A percentile compares a stretch with the other conserved stretches of the same genome.
These are phyloP conservation scores for Centaurea solstitialis DNA, from an alignment of 129 eudicot species.

Conservation along the genomic window DNA sequence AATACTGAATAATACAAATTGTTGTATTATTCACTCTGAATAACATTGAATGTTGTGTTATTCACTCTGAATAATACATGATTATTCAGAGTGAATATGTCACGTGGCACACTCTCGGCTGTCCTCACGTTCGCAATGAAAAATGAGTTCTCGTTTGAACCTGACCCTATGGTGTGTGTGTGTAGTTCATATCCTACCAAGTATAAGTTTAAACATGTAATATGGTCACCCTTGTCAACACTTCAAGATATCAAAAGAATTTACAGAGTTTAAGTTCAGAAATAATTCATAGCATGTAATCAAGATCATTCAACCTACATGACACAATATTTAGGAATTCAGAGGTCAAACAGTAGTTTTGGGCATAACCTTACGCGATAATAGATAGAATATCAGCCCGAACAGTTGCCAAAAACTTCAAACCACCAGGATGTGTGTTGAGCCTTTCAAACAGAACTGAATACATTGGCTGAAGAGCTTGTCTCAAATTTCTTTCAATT, in stretches of 20 bases:
- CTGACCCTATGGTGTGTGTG: too few relatives aligned
- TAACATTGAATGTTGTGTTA: too few relatives aligned
- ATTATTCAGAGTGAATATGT: too few relatives aligned
- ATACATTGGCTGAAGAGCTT: conserved; percentile 86
- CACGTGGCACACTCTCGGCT: too few relatives aligned
- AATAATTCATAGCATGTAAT: conserved; percentile 13
- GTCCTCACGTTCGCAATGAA: too few relatives aligned
- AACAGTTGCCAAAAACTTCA: conserved; percentile 72
- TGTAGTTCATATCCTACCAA: neutral
- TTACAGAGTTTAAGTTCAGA: too few relatives aligned
- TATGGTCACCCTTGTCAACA: neutral
- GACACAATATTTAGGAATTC: neutral
- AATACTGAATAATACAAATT: too few relatives aligned
- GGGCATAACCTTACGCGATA: conserved; percentile 79
- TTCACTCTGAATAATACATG: too few relatives aligned
- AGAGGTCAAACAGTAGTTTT: conserved; percentile 11
- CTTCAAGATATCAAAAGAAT: too few relatives aligned
- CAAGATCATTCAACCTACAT: conserved; percentile 2
- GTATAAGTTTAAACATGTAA: neutral
- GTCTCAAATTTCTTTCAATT: conserved; percentile 79
- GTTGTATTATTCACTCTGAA: too few relatives aligned
- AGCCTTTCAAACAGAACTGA: conserved; percentile 84
- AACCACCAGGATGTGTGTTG: conserved; percentile 91
- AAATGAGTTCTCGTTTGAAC: too few relatives aligned
- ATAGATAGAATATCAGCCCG: conserved; percentile 83